A percentile compares a stretch with the other conserved stretches of the same genome.
Evolutionary conservation across 2,329 filamentous ascomycete species (phyloP).

Genomic region (Apiospora hydei): DNA sequence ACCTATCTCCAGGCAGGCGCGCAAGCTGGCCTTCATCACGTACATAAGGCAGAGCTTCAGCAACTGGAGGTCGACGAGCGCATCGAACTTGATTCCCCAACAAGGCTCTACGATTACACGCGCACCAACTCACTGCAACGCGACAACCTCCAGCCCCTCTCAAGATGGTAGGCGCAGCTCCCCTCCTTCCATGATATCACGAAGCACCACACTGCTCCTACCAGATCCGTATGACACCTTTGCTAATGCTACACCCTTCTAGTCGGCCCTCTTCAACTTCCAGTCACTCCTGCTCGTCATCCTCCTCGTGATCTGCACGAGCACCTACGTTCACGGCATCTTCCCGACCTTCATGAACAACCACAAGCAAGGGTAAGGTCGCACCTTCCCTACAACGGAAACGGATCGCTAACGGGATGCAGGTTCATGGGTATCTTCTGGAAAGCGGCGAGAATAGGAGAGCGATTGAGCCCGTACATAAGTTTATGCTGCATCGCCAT

Average conservation of each 20-base stretch:
- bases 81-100: too few species aligned
- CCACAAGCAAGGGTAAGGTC: slow-evolving; percentile 83
- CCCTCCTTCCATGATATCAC: not conserved
- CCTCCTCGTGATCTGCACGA: slow-evolving; percentile 94
- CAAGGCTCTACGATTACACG: too few species aligned
- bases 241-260: not conserved
- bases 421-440: slow-evolving; percentile 89
- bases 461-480: slow-evolving; percentile 93
- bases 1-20: too few species aligned
- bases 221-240: not conserved
- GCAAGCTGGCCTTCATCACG: too few species aligned
- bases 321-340: slow-evolving; percentile 89
- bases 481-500: slow-evolving; percentile 92
- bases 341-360: slow-evolving; percentile 90
- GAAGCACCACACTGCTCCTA: not conserved
- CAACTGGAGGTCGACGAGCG: too few species aligned
- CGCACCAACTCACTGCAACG: not conserved
- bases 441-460: slow-evolving; percentile 93
- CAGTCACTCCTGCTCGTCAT: slow-evolving; percentile 94
- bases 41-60: too few species aligned
- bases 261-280: slow-evolving; percentile 99
- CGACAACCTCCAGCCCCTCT: not conserved
- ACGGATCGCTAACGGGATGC: slow-evolving; percentile 19
- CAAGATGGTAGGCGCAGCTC: slow-evolving; percentile 18
- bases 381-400: not conserved